These are phyloP conservation scores for Nadsonia fulvescens DNA, from an alignment of 805 yeast genomes.

Conservation along the genomic window DNA sequence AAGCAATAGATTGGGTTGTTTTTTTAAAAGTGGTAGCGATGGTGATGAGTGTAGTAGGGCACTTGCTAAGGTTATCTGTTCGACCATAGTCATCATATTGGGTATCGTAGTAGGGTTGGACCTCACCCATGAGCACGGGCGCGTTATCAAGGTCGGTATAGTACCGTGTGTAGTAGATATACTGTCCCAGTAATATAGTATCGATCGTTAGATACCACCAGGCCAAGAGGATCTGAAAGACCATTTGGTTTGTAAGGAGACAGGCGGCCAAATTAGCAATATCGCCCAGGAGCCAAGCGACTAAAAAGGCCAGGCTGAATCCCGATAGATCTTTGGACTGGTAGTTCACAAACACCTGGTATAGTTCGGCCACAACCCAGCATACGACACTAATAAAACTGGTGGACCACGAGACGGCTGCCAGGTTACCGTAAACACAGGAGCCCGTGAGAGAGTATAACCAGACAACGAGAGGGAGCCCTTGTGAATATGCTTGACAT, in stretches of 20 bases:
- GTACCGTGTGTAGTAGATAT: constrained; percentile 12
- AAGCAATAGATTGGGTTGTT: too few species aligned
- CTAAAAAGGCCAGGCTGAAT: constrained; percentile 14
- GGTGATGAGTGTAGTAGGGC: too few species aligned
- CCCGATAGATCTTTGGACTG: constrained; percentile 15
- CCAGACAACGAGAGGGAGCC: constrained; percentile 12
- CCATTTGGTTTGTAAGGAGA: constrained; percentile 16
- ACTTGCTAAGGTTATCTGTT: too few species aligned
- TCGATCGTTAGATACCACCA: constrained; percentile 12
- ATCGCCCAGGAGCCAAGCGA: constrained; percentile 18
- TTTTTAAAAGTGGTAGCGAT: too few species aligned
- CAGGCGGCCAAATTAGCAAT: constrained; percentile 17
- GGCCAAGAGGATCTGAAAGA: constrained; percentile 16
- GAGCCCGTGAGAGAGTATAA: constrained; percentile 11
- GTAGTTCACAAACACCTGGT: constrained; percentile 15
- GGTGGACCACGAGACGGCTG: constrained; percentile 10
- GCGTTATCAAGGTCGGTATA: too few species aligned
- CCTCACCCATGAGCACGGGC: too few species aligned
- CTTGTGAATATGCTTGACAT: constrained; percentile 16
- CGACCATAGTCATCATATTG: constrained; percentile 1
- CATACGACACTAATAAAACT: constrained; percentile 13
- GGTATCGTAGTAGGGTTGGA: too few species aligned
- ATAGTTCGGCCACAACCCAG: constrained; percentile 16
- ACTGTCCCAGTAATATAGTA: constrained; percentile 12
- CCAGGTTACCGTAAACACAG: constrained; percentile 14